A percentile compares a stretch with the other conserved stretches of the same genome.
Evolutionary conservation across 805 yeast species (phyloP).

Genomic region (Torulaspora gathmanii): DNA sequence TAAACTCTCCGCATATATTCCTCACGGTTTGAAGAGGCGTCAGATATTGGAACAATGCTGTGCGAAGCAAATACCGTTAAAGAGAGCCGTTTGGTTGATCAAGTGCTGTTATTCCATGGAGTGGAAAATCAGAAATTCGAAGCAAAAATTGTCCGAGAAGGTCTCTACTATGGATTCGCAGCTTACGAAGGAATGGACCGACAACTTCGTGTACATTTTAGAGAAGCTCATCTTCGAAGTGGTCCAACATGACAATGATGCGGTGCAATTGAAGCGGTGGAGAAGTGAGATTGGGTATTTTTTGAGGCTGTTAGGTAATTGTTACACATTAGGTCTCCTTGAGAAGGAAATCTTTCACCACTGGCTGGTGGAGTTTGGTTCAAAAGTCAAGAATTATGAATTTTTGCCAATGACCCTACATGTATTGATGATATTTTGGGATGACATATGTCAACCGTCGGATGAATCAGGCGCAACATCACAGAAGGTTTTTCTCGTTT

Average conservation of each 20-base stretch:
- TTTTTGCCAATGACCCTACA: slow-evolving; percentile 48
- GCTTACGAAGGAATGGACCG: slow-evolving; percentile 89
- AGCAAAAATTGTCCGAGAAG: slow-evolving; percentile 14
- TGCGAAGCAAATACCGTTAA: slow-evolving; percentile 59
- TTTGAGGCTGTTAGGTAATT: slow-evolving; percentile 53
- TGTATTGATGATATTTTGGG: slow-evolving; percentile 66
- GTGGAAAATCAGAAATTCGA: slow-evolving; percentile 27
- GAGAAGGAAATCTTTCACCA: slow-evolving; percentile 58
- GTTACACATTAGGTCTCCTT: slow-evolving; percentile 64
- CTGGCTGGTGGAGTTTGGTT: slow-evolving; percentile 57
- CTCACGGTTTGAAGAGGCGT: slow-evolving; percentile 82
- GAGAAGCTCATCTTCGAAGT: slow-evolving; percentile 36
- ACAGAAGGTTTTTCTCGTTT: slow-evolving; percentile 43
- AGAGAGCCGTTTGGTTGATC: slow-evolving; percentile 88
- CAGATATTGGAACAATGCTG: slow-evolving; percentile 70
- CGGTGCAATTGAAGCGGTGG: slow-evolving; percentile 35
- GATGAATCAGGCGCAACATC: slow-evolving; percentile 32
- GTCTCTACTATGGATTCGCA: slow-evolving; percentile 29
- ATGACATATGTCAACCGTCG: slow-evolving; percentile 44
- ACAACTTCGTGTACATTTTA: slow-evolving; percentile 58
- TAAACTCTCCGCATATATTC: slow-evolving; percentile 70
- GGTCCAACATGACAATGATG: slow-evolving; percentile 30
- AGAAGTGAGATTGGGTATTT: slow-evolving; percentile 54
- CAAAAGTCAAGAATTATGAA: slow-evolving; percentile 36
- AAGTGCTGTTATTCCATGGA: slow-evolving; percentile 83